Percentiles rank a stretch among this genome's conserved stretches.
phyloP scores from a whole-genome alignment of 2,329 filamentous ascomycete genomes.

The Scedosporium boydii region DNA sequence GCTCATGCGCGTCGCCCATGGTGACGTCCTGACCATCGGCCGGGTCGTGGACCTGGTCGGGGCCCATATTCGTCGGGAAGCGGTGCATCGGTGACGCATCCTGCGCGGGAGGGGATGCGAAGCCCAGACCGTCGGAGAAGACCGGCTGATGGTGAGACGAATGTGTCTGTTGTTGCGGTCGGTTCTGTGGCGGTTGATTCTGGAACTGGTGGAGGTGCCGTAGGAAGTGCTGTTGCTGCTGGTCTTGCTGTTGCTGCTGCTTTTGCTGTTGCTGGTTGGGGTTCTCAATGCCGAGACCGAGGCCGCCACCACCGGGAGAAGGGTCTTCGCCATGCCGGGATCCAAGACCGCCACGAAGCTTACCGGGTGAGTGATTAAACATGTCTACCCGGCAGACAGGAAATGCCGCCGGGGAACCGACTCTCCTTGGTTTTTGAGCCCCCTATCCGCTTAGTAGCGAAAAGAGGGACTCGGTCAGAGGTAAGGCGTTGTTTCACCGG shows the following conservation, averaged over 20 bases:
- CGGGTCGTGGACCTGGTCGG: neutral
- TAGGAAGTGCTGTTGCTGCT: neutral
- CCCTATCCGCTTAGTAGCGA: constrained; percentile 1
- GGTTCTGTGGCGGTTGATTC: constrained; percentile 1
- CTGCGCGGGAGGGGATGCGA: neutral
- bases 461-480: neutral
- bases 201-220: constrained; percentile 1
- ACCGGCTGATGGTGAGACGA: neutral
- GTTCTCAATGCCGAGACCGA: neutral
- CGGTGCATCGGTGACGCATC: neutral
- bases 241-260: neutral
- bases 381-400: constrained; percentile 6
- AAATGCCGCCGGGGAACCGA: constrained; percentile 5
- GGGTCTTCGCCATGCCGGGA: constrained; percentile 5
- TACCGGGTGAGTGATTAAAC: constrained; percentile 5
- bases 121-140: neutral
- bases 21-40: neutral
- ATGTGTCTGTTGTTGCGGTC: neutral
- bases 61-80: neutral
- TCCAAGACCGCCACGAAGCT: constrained; percentile 7
- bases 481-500: neutral
- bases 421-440: constrained; percentile 1
- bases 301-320: neutral
- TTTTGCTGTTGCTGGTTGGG: constrained; percentile 1
- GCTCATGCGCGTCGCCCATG: neutral